Base-by-base conservation (phyloP, 441 rosid genomes). In the Rhodomyrtus psidioides region DNA sequence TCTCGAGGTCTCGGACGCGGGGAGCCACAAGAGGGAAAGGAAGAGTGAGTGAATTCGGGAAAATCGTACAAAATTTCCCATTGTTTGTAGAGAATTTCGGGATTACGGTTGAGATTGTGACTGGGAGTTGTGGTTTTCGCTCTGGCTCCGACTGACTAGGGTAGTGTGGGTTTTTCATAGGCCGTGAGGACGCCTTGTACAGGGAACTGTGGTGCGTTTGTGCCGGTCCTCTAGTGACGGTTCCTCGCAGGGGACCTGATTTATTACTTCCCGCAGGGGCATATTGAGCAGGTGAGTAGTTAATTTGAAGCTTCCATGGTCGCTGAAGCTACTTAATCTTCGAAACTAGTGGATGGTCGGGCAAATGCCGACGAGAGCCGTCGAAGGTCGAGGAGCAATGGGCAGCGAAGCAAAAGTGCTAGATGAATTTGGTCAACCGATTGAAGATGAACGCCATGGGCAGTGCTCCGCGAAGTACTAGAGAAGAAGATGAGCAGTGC, bases 181-280 rank as follows among this genome's bases (percentile, higher is more conserved):
- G 76, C 76, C 34, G 49, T 39, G 84, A 53, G 56, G 84, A 82
- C 10, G 84, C 60, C 46, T 56, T 82, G 84, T 82, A 82, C 84
- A 82, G 27, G 58, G 84, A 54, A 46, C 46, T 82, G 17, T 82
- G 84, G 84, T 60, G 54, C 46, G 84, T 60, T 51, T 54, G 84
- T 55, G 84, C 84, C 58, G 84, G 84, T 21, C 84, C 84, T 82
- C 84, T 82, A 42, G 84, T 82, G 26, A 82, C 84, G 55, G 84
- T 82, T 82, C 84, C 84, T 82, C 57, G 42, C 44, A 9, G 84
- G 84, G 84, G 84, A 82, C 9, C 84, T 54, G 39, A 46, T 82
- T 54, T 82, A 82, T 82, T 82, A 82, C 84, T 82, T 82, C 60
- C 84, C 84, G 21, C 84, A 82, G 58, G 84, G 84, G 42, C 84